Percentiles rank a stretch among this genome's conserved stretches.
Conservation (phyloP, 1,284 basidiomycete genomes). For the Porodaedalea pini region DNA sequence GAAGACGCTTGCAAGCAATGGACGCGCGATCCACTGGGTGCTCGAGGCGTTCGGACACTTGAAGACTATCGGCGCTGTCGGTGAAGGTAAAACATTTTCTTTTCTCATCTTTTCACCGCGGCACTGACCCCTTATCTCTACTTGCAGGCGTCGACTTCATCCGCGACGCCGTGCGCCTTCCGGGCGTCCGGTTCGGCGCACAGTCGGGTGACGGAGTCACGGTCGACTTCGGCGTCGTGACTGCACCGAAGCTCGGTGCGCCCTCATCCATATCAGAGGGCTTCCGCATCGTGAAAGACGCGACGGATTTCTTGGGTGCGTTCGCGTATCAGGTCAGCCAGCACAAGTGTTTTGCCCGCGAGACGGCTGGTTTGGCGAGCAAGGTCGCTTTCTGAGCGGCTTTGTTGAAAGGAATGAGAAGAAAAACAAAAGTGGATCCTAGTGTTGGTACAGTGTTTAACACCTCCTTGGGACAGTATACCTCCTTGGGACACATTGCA, state of each 20-base stretch:
- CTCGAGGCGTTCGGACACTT: slow-evolving; percentile 78
- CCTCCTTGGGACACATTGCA: no score
- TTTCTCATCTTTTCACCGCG: neutral
- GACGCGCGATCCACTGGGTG: slow-evolving; percentile 65
- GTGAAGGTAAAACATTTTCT: slow-evolving; percentile 45
- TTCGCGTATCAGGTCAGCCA: slow-evolving; percentile 61
- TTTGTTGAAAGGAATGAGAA: no score
- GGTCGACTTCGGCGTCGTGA: slow-evolving; percentile 58
- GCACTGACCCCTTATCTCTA: neutral
- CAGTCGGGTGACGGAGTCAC: slow-evolving; percentile 32
- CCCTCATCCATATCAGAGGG: slow-evolving; percentile 40
- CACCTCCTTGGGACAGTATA: no score
- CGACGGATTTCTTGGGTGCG: slow-evolving; percentile 52
- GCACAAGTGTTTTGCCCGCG: slow-evolving; percentile 60
- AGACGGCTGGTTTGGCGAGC: slow-evolving; percentile 50
- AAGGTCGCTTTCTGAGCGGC: slow-evolving; percentile 49
- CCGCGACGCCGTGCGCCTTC: slow-evolving; percentile 42
- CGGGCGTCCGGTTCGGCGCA: slow-evolving; percentile 41
- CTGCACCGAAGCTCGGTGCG: slow-evolving; percentile 46
- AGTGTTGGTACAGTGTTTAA: no score
- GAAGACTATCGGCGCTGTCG: slow-evolving; percentile 73
- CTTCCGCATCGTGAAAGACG: slow-evolving; percentile 40
- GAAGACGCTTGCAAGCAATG: slow-evolving; percentile 49
- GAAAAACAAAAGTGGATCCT: no score
- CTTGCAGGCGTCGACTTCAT: slow-evolving; percentile 47